Percentiles rank a stretch among this genome's conserved stretches.
These are phyloP conservation scores for Chaetomium olivaceum DNA, from an alignment of 2,329 filamentous ascomycete genomes.

Conservation along the genomic window DNA sequence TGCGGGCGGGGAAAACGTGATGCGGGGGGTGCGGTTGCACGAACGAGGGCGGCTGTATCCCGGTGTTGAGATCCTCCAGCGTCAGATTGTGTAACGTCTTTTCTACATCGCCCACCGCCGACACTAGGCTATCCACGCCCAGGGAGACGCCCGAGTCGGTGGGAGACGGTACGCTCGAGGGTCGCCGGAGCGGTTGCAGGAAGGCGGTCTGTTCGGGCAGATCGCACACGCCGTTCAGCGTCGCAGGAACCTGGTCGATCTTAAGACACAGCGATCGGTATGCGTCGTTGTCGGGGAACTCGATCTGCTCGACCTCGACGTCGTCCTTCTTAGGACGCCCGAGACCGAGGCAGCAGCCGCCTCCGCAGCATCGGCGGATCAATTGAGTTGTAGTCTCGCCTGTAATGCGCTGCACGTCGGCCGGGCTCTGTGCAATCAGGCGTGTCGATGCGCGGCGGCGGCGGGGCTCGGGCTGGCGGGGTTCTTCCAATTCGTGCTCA, in stretches of 20 bases:
- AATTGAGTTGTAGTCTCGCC: slow-evolving; percentile 64
- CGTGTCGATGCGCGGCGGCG: slow-evolving; percentile 68
- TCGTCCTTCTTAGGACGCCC: slow-evolving; percentile 45
- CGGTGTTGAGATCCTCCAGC: slow-evolving; percentile 54
- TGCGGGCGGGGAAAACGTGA: slow-evolving; percentile 84
- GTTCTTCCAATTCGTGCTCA: slow-evolving; percentile 54
- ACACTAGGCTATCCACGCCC: slow-evolving; percentile 40
- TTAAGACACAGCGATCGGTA: slow-evolving; percentile 78
- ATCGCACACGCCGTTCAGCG: slow-evolving; percentile 68
- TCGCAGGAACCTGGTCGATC: slow-evolving; percentile 71
- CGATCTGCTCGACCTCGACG: slow-evolving; percentile 54
- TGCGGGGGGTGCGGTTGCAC: slow-evolving; percentile 95
- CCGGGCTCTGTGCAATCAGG: slow-evolving; percentile 63
- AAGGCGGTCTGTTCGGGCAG: slow-evolving; percentile 75
- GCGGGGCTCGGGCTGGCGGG: slow-evolving; percentile 48
- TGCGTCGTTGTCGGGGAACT: slow-evolving; percentile 77
- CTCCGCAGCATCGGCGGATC: slow-evolving; percentile 64
- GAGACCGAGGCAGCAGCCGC: slow-evolving; percentile 61
- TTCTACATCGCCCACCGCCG: slow-evolving; percentile 35
- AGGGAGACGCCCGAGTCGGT: slow-evolving; percentile 53
- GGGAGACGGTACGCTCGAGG: slow-evolving; percentile 44
- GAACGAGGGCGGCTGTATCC: slow-evolving; percentile 76
- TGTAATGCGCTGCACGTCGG: slow-evolving; percentile 63
- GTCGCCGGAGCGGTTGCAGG: slow-evolving; percentile 58
- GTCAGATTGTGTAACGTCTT: slow-evolving; percentile 33